These are phyloP conservation scores for Saprolegnia parasitica DNA, from an alignment of 352 stramenopile species.

Conservation along the genomic window DNA sequence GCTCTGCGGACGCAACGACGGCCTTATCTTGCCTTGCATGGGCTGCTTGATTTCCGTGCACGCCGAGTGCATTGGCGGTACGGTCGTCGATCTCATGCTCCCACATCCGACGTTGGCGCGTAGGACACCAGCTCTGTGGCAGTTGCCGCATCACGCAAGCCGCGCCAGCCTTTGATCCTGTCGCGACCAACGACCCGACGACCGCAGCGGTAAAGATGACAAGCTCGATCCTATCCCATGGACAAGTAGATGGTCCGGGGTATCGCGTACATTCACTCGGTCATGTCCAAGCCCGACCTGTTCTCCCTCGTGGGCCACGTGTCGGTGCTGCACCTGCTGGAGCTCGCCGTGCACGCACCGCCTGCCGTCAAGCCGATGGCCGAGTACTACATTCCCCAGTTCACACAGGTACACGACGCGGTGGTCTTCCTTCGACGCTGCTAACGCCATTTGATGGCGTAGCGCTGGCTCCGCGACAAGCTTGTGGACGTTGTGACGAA, in stretches of 20 bases:
- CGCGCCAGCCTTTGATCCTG: background rate
- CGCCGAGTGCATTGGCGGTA: slow-evolving; percentile 24
- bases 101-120: background rate
- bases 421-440: background rate
- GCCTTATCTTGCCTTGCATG: slow-evolving; percentile 14
- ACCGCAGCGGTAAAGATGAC: background rate
- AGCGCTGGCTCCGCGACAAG: slow-evolving; percentile 15
- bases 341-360: slow-evolving; percentile 15
- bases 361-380: background rate
- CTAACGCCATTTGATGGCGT: background rate
- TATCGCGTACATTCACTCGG: slow-evolving; percentile 12
- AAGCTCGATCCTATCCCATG: background rate
- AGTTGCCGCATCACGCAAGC: slow-evolving; percentile 22
- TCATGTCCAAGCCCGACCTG: slow-evolving; percentile 11
- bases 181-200: background rate
- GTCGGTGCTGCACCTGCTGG: slow-evolving; percentile 6
- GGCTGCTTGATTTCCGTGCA: slow-evolving; percentile 26
- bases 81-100: background rate
- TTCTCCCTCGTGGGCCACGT: slow-evolving; percentile 27
- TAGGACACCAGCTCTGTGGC: slow-evolving; percentile 24
- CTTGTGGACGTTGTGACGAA: background rate
- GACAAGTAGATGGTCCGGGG: slow-evolving; percentile 18
- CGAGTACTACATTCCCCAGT: slow-evolving; percentile 18
- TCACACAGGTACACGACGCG: slow-evolving; percentile 25
- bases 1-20: slow-evolving; percentile 20